A percentile compares a stretch with the other conserved stretches of the same genome.
Conservation (phyloP, 2,329 filamentous ascomycete genomes). For the Dothistroma pini region DNA sequence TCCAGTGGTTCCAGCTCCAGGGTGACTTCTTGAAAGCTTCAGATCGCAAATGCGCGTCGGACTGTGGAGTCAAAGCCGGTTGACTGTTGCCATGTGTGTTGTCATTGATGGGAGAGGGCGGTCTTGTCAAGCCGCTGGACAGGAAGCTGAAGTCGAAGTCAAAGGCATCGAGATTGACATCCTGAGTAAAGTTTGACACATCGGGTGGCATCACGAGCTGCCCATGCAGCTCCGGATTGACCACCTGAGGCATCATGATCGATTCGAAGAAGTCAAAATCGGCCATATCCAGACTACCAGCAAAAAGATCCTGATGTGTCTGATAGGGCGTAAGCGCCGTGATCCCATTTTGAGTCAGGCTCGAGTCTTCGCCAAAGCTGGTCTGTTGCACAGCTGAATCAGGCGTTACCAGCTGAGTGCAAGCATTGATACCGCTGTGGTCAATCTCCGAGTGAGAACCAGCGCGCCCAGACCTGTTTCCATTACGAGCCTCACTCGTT, state of each 20-base stretch:
- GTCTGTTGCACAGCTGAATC: constrained; percentile 4
- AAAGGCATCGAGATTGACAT: constrained; percentile 21
- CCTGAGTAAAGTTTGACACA: constrained; percentile 27
- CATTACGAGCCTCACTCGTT: constrained; percentile 23
- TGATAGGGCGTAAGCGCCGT: constrained; percentile 3
- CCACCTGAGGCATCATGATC: constrained; percentile 28
- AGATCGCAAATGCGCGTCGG: constrained; percentile 7
- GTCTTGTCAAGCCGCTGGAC: constrained; percentile 21
- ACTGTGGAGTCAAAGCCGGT: constrained; percentile 2
- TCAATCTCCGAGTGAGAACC: neutral
- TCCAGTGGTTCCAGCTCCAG: constrained; percentile 30
- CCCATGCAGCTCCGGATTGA: neutral
- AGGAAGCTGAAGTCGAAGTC: constrained; percentile 29
- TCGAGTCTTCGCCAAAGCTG: neutral
- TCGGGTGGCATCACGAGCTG: constrained; percentile 19
- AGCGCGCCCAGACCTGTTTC: constrained; percentile 1
- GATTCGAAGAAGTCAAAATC: constrained; percentile 30
- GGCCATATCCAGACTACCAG: neutral
- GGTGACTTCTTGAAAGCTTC: constrained; percentile 26
- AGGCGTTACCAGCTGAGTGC: constrained; percentile 9
- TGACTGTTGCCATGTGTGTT: neutral
- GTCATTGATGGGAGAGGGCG: constrained; percentile 11
- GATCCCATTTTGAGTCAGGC: neutral
- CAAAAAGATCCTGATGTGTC: constrained; percentile 3
- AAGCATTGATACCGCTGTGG: neutral